Evolutionary conservation across 2,329 filamentous ascomycete species (phyloP).

Genomic region (Aspergillus floridensis): DNA sequence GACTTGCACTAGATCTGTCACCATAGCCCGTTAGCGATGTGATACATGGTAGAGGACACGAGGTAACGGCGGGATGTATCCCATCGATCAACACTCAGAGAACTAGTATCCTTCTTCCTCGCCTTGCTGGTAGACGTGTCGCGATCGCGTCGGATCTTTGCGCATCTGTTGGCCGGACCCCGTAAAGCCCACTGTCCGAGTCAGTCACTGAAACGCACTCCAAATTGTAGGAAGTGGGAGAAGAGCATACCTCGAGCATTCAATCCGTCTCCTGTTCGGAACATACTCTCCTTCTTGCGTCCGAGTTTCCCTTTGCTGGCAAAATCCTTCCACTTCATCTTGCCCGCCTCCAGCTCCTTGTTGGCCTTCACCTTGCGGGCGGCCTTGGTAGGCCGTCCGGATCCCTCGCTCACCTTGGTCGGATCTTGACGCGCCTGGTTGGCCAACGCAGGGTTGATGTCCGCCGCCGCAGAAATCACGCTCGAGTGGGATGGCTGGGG

Average conservation of each 20-base stretch:
- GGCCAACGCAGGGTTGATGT: constrained; percentile 64
- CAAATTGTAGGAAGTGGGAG: constrained; percentile 1
- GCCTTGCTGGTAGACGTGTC: constrained; percentile 78
- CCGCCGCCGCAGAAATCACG: constrained; percentile 65
- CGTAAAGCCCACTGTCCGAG: constrained; percentile 78
- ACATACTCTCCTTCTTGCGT: constrained; percentile 99
- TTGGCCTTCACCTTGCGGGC: constrained; percentile 80
- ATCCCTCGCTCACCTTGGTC: constrained; percentile 60
- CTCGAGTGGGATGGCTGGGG: constrained; percentile 46
- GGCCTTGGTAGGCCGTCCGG: constrained; percentile 62
- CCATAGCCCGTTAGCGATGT: constrained; percentile 9
- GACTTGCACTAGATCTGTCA: constrained; percentile 7
- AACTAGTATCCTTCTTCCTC: constrained; percentile 60
- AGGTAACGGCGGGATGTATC: neutral
- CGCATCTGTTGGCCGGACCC: constrained; percentile 95
- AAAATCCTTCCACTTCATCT: constrained; percentile 95
- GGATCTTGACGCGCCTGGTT: constrained; percentile 63
- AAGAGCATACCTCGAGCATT: constrained; percentile 70
- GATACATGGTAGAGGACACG: constrained; percentile 3
- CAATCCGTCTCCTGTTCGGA: constrained; percentile 82
- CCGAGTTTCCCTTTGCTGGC: constrained; percentile 66
- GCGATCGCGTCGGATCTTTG: constrained; percentile 77
- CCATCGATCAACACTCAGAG: neutral
- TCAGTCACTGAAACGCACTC: constrained; percentile 4
- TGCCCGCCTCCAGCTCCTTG: constrained; percentile 84